Evolutionary conservation across 768 basidiomycete genomes (phyloP), one percentile per base, ranked within the genome.

Genomic region (Amanita brunnescens): DNA sequence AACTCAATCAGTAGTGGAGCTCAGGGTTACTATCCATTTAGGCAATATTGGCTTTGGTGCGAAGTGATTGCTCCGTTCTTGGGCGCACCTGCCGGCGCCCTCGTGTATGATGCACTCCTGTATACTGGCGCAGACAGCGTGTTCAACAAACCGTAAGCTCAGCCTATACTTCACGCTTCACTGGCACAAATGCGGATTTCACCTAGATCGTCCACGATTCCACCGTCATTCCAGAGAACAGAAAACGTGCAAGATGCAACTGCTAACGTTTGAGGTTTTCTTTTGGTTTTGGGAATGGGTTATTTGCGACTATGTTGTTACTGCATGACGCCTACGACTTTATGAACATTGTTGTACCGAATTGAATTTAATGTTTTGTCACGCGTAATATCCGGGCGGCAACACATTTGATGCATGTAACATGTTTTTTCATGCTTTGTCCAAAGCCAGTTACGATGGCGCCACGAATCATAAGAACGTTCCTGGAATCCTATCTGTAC

Each of bases 11-110:
- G n/a, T 2, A 12, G 5, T 39, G 14, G 33, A 41, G 42, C 20
- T 16, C 44, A 29, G 2, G 13, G 62, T 54, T 53, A 35, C 38
- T 10, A 50, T 38, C 6, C 59, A 35, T 67, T 46, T 62, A 76
- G 72, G 55, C 83, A 87, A 55, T 87, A 85, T 60, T 86, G 83
- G 85, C 50, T 87, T n/a, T 87, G 83, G 84, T 78, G 77, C 55
- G 75, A 81, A 14, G 53, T 83, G 18, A 62, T 83, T 35, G 84
- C 70, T 5, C 74, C 81, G 5, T 72, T 83, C 55, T 51, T 75
- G 18, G 83, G 85, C 20, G 81, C 72, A 37, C 71, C 78, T 48
- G 60, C 66, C 2, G 85, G 77, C 14, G 68, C 73, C 5, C 60
- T 79, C 50, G 54, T 77, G 40, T 87, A 86, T 55, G 85, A 87